These are phyloP conservation scores for Xylogone sp. DNA, from an alignment of 2,329 filamentous ascomycete genomes.

Conservation along the genomic window DNA sequence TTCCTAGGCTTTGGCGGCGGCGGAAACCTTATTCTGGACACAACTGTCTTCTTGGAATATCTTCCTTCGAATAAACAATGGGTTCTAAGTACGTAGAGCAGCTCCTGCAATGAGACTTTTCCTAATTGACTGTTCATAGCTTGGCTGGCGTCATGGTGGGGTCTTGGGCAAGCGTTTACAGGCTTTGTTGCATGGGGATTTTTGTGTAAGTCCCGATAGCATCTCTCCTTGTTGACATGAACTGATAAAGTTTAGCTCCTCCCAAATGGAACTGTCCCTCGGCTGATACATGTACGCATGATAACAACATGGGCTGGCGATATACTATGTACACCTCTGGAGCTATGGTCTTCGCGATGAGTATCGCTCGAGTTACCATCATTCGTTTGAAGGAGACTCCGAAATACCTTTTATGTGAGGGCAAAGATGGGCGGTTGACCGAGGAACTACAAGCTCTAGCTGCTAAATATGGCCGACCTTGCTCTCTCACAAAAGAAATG, in stretches of 20 bases:
- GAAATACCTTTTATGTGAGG: slow-evolving; percentile 51
- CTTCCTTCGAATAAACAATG: slow-evolving; percentile 57
- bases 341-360: slow-evolving; percentile 50
- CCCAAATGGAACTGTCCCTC: slow-evolving; percentile 41
- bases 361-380: slow-evolving; percentile 47
- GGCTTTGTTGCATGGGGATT: slow-evolving; percentile 26
- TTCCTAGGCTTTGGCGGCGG: slow-evolving; percentile 62
- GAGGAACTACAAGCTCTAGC: slow-evolving; percentile 45
- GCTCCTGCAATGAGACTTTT: neutral
- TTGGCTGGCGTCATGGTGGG: slow-evolving; percentile 56
- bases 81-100: slow-evolving; percentile 43
- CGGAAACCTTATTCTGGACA: slow-evolving; percentile 52
- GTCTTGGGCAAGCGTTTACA: slow-evolving; percentile 27
- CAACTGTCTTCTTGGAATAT: slow-evolving; percentile 53
- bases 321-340: slow-evolving; percentile 53
- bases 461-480: slow-evolving; percentile 47
- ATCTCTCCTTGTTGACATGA: neutral
- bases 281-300: slow-evolving; percentile 40
- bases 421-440: slow-evolving; percentile 47
- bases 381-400: slow-evolving; percentile 53
- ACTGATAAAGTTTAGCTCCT: slow-evolving; percentile 22
- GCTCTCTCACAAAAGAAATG: slow-evolving; percentile 44
- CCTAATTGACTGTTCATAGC: slow-evolving; percentile 22
- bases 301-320: slow-evolving; percentile 53
- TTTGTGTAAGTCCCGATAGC: slow-evolving; percentile 11